Percentiles rank a stretch among this genome's conserved stretches.
Evolutionary conservation across 208 protist genomes (phyloP).

Genomic region (Novymonas esmeraldas): DNA sequence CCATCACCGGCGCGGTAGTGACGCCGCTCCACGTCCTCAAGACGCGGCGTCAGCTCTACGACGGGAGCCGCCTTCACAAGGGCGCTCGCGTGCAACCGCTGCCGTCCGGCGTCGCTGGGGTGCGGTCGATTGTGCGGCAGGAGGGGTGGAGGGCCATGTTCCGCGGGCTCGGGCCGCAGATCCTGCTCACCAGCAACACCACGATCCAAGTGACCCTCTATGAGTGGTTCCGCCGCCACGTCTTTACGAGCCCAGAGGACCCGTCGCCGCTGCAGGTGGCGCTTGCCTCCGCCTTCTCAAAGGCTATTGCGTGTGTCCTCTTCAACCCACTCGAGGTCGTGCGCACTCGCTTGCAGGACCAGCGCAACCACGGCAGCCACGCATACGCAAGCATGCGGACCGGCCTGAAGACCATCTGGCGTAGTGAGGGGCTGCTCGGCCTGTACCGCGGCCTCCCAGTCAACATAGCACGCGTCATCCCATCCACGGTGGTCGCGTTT

Average conservation of each 20-base stretch:
- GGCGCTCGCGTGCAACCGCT: conserved; percentile 14
- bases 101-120: conserved; percentile 19
- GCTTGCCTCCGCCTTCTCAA: conserved; percentile 66
- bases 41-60: conserved; percentile 77
- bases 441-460: conserved; percentile 83
- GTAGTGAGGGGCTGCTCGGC: conserved; percentile 65
- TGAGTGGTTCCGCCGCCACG: conserved; percentile 71
- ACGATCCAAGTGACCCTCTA: conserved; percentile 87
- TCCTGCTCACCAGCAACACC: conserved; percentile 76
- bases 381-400: conserved; percentile 64
- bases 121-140: conserved; percentile 43
- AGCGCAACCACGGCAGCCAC: conserved; percentile 43
- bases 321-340: conserved; percentile 90
- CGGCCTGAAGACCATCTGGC: conserved; percentile 72
- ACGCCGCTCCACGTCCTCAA: conserved; percentile 83
- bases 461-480: conserved; percentile 82
- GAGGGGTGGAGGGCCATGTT: conserved; percentile 78
- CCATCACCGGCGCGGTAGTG: conserved; percentile 62
- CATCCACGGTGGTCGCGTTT: conserved; percentile 78
- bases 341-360: conserved; percentile 79
- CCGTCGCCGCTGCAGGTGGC: conserved; percentile 66
- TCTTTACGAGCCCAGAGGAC: conserved; percentile 61
- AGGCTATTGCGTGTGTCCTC: conserved; percentile 61
- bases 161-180: conserved; percentile 71
- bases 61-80: conserved; percentile 29